Base-by-base conservation (phyloP, 768 basidiomycete genomes). In the Suillus clintonianus region DNA sequence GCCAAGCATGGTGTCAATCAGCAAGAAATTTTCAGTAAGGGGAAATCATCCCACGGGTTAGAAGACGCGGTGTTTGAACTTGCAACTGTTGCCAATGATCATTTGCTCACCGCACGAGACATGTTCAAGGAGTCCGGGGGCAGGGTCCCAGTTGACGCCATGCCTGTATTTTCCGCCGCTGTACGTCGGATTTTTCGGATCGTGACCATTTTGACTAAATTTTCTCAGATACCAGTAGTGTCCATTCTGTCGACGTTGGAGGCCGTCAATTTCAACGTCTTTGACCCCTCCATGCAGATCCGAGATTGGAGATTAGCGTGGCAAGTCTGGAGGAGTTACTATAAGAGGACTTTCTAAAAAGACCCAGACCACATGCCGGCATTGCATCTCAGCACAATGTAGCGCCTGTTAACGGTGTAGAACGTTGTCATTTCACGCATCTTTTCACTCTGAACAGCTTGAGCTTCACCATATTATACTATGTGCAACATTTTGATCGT, bases 1-100 rank as follows among this genome's bases (percentile, higher is more conserved):
- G 89, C 90, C 47, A 88, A 83, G 65, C 89, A 93, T 67, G 85
- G 86, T 22, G 89, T 94, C 22, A 85, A 80, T 65, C 92, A 94
- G 73, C 92, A 95, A 72, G 89, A 91, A 17, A 86, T 95, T 17
- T 88, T 93, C 70, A 81, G 86, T 50, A 77, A 78, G 37, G 87
- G 87, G 5, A 69, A 65, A 48, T 68, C 78, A 11, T 87, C 87
- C 50, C 75, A 82, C 54, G 90, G 86, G 2, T 79, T 95, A 17
- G 86, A 86, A 56, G 89, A 92, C 64, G 92, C 93, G 0, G 89
- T 92, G 34, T 95, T 86, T 70, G 91, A 94, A 70, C 88, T 94
- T 75, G 93, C 94, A 39, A 88, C 87, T 10, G 72, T 89, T 27
- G 93, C 91, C 34, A 90, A 93, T 75, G 91, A 94, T 75, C 87